Percentiles rank a stretch among this genome's conserved stretches.
These are phyloP conservation scores for Lepidium africanum DNA, from an alignment of 345 rosid species.

Conservation along the genomic window DNA sequence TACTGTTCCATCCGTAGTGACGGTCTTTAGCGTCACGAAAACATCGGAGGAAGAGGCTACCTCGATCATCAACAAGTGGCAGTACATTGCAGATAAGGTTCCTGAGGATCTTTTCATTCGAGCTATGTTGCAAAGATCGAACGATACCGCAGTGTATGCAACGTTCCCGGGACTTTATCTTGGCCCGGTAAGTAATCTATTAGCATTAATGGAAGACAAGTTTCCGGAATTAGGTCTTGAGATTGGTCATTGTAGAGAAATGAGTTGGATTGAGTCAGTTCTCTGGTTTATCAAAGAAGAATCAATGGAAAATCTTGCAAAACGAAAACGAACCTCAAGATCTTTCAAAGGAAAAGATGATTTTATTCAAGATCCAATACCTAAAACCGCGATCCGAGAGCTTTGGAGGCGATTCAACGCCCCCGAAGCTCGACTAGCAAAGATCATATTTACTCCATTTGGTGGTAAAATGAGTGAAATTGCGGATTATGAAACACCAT, in stretches of 20 bases:
- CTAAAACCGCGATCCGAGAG: constrained; percentile 21
- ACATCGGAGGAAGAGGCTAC: constrained; percentile 33
- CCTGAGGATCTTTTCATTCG: constrained; percentile 20
- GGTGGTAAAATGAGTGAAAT: constrained; percentile 57
- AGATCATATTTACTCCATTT: constrained; percentile 39
- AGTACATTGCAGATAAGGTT: constrained; percentile 28
- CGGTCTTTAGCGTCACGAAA: constrained; percentile 33
- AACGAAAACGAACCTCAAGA: constrained; percentile 2
- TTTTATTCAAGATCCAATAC: constrained; percentile 30
- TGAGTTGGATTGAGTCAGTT: constrained; percentile 42
- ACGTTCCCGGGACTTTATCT: constrained; percentile 33
- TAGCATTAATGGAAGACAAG: constrained; percentile 1
- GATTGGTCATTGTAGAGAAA: constrained; percentile 31
- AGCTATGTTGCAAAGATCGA: constrained; percentile 3
- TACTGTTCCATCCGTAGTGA: constrained; percentile 35
- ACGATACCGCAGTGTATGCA: constrained; percentile 1
- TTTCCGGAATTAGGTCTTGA: constrained; percentile 38
- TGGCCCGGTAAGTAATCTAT: constrained; percentile 19
- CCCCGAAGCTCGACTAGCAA: constrained; percentile 2
- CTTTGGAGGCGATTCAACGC: constrained; percentile 8
- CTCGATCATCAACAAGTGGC: constrained; percentile 35
- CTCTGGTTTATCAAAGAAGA: constrained; percentile 16
- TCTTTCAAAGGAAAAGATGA: constrained; percentile 43
- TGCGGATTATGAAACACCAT: constrained; percentile 30
- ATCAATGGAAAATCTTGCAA: constrained; percentile 5